Percentiles rank a stretch among this genome's conserved stretches.
Conservation (phyloP, 768 basidiomycete species). For the Tulasnella sp. region DNA sequence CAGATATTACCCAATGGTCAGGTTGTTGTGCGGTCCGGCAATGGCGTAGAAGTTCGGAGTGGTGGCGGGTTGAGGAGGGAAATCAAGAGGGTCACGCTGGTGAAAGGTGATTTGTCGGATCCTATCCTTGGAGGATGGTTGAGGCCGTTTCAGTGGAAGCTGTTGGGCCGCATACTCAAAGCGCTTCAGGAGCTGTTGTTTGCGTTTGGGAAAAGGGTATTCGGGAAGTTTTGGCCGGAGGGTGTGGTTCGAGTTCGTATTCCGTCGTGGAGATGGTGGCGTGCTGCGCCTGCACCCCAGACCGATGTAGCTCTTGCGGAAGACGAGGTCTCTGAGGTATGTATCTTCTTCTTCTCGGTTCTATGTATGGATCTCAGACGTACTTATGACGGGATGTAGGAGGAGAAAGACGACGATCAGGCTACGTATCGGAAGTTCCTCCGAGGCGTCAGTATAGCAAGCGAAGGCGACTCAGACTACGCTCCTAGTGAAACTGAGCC, state of each 20-base stretch:
- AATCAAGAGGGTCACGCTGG: conserved; percentile 5
- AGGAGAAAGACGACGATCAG: not conserved
- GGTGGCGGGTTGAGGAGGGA: not conserved
- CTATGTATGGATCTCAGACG: too few relatives aligned
- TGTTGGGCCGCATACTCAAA: too few relatives aligned
- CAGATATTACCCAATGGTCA: not conserved
- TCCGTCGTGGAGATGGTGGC: not conserved
- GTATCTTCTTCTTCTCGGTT: too few relatives aligned
- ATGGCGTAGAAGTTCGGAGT: not conserved
- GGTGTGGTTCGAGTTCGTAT: not conserved
- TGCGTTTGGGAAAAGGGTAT: not conserved
- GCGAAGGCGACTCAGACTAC: not conserved
- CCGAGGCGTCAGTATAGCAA: not conserved
- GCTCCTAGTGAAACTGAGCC: not conserved
- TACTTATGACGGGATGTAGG: too few relatives aligned
- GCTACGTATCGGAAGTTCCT: not conserved
- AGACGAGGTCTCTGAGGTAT: too few relatives aligned
- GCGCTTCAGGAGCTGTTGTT: not conserved
- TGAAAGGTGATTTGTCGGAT: not conserved
- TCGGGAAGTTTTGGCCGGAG: not conserved
- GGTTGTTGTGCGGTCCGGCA: not conserved
- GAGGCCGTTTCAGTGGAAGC: not conserved
- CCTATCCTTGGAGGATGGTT: conserved; percentile 7
- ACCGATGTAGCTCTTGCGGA: too few relatives aligned
- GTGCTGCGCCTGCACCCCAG: too few relatives aligned